Percentiles rank a stretch among this genome's conserved stretches.
phyloP scores from a whole-genome alignment of 2,329 filamentous ascomycete genomes.

The Byssochlamys sp. region DNA sequence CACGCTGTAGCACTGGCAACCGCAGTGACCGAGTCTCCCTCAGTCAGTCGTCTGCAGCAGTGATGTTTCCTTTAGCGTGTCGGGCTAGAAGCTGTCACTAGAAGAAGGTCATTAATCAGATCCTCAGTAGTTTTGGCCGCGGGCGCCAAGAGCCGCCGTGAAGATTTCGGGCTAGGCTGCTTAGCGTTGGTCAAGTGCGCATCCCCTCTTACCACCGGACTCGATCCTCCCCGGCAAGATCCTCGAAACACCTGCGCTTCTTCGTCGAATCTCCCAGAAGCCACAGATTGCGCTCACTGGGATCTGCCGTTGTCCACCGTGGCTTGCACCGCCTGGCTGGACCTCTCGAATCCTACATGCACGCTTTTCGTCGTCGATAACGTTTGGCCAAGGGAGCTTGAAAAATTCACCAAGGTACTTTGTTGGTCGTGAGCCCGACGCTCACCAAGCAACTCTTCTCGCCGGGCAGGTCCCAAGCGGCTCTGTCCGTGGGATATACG shows the following conservation, averaged over 20 bases:
- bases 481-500: constrained; percentile 1
- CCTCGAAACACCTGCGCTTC: constrained; percentile 12
- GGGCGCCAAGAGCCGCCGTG: constrained; percentile 14
- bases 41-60: not conserved
- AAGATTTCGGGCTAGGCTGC: constrained; percentile 13
- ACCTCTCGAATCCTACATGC: not conserved
- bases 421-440: not conserved
- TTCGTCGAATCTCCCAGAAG: not conserved
- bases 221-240: constrained; percentile 19
- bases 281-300: not conserved
- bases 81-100: not conserved
- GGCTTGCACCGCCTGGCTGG: not conserved
- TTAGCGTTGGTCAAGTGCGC: constrained; percentile 15
- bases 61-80: not conserved
- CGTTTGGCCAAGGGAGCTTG: not conserved
- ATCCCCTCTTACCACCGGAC: constrained; percentile 16
- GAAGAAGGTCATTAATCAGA: not conserved
- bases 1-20: not conserved
- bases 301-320: not conserved
- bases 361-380: not conserved
- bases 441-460: not conserved
- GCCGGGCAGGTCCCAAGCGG: not conserved
- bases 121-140: not conserved
- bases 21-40: not conserved
- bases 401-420: constrained; percentile 4